Evolutionary conservation across 306 rosid species (phyloP).

Genomic region (Luffa aegyptiaca): DNA sequence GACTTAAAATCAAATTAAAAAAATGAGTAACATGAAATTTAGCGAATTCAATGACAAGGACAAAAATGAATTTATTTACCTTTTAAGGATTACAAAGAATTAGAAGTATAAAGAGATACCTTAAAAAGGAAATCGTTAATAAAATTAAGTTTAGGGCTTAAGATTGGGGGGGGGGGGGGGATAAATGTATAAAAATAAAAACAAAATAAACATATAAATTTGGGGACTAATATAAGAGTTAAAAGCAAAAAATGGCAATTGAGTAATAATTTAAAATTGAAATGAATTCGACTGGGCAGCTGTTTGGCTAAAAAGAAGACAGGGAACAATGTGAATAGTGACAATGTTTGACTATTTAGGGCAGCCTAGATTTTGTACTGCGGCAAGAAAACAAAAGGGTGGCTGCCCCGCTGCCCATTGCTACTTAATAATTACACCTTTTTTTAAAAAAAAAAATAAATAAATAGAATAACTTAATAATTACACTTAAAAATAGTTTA

Average conservation of each 20-base stretch:
- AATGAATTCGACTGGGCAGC: not conserved
- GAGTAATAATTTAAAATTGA: not conserved
- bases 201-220: too few species aligned
- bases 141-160: too few species aligned
- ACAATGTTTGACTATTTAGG: not conserved
- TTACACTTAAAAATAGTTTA: not conserved
- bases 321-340: not conserved
- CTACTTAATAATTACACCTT: not conserved
- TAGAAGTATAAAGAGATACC: too few species aligned
- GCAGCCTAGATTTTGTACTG: not conserved
- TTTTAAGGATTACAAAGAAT: too few species aligned
- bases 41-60: not conserved
- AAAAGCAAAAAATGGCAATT: too few species aligned
- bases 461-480: not conserved
- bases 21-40: not conserved
- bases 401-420: not conserved
- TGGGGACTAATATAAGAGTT: not conserved
- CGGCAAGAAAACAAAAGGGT: not conserved
- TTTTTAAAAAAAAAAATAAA: too few species aligned
- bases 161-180: too few species aligned
- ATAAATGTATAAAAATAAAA: too few species aligned
- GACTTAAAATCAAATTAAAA: not conserved
- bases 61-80: too few species aligned
- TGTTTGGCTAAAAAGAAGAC: not conserved
- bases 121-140: too few species aligned